Base-by-base conservation (phyloP, 2,329 filamentous ascomycete species). In the Sclerotinia glacialis region DNA sequence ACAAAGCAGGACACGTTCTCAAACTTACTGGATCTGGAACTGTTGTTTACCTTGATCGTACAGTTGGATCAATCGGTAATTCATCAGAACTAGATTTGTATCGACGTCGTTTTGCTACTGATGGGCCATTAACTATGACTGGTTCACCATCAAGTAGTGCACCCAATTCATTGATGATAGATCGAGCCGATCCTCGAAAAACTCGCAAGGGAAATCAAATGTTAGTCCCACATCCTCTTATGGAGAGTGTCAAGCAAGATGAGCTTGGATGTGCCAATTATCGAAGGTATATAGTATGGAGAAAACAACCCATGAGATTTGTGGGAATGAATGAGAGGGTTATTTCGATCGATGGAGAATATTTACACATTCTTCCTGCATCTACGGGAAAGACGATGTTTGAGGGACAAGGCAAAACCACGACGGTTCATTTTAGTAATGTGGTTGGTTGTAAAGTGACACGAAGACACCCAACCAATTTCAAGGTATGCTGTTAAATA, bases 361-460 rank as follows among this genome's bases (percentile, higher is more conserved):
- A 93, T 76, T 86, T 96, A 69, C 91, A 94, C 77, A 92, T 96
- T 72, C 89, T 92, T 84, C 90, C 91, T 34, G 83, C 85, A 1
- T 85, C 85, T 2, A 84, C 84, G 12, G 87, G 88, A 47, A 91
- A 90, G 75, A 66, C 86, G 14, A 79, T 87, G 67, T 84, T 86
- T 67, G 86, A 89, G 66, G 83, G 82, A 28, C 83, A 82, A 65
- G 85, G 85, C 46, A 93, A 92, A 79, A 90, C 87, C 44, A 93
- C 90, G 3, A 92, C 90, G 50, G 89, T 94, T 58, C 91, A 93
- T 73, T 93, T 94, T 75, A 89, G 86, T 73, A 90, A 90, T 66
- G 89, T 95, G 7, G 86, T 96, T 21, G 91, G 91, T 3, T 92
- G 90, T 76, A 94, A 93, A 77, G 88, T 93, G 58, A 89, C 87